Evolutionary conservation across 2,329 filamentous ascomycete species (phyloP), one percentile per base, ranked within the genome.

Genomic region (Aspergillus thermomutatus): DNA sequence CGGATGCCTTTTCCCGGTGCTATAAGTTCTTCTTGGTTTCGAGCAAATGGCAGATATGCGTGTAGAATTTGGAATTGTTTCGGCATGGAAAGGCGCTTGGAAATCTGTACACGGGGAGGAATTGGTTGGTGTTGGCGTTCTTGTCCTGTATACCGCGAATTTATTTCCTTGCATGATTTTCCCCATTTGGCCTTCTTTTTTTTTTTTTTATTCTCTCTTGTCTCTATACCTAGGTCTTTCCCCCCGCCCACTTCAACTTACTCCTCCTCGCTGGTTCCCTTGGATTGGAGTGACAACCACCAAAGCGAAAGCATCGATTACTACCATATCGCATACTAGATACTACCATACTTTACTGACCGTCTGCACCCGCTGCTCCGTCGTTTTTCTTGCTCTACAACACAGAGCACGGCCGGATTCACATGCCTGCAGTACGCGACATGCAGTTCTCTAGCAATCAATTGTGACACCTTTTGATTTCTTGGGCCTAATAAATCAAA

Each of bases 321-420:
- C 48, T 17, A 37, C 25, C 37, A 55, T 50, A n/a, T 46, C 28
- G 5, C 43, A 46, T 41, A 46, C 43, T 17, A 17, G 10, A 26
- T 46, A 17, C 43, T 21, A 26, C 43, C 14, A 26, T 23, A 14
- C n/a, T 25, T 14, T 23, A 26, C 11, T 23, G 43, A 25, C 56
- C 49, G 52, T 52, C 27, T 46, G 40, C 34, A 50, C 49, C 52
- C 54, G 57, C 53, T 52, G 19, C 26, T 60, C 55, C 53, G 55
- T 51, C 21, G 46, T 27, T 25, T 28, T 50, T 52, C 40, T 34
- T 49, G 46, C 37, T 49, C 34, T 57, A 50, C 48, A 53, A 43
- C 50, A 28, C 11, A 52, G 19, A 41, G 28, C 49, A 37, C 52
- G 49, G 50, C 19, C 40, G 25, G 21, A 52, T 43, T 58, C 56